Percentiles rank a stretch among this genome's conserved stretches.
phyloP scores from a whole-genome alignment of 495 filamentous ascomycete species.

The Corynascus novoguineensis region DNA sequence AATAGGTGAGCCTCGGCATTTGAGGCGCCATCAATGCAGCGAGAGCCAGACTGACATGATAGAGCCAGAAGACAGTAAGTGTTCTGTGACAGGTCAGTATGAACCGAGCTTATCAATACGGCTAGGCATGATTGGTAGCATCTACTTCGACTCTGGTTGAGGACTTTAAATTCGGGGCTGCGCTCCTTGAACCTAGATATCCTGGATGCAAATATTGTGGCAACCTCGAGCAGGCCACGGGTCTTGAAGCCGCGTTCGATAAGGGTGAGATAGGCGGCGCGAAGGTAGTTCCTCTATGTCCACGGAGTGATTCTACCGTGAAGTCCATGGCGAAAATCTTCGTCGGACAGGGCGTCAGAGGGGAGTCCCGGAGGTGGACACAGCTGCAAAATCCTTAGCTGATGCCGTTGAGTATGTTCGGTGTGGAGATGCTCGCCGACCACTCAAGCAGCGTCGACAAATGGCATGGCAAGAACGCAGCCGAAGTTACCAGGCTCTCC shows the following conservation, averaged over 20 bases:
- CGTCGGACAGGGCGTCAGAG: not conserved
- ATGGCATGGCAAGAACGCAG: too few relatives aligned
- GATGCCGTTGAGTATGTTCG: too few relatives aligned
- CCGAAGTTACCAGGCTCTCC: too few relatives aligned
- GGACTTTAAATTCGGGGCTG: not conserved
- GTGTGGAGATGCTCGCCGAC: too few relatives aligned
- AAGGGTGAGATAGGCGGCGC: constrained; percentile 8
- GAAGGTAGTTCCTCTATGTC: constrained; percentile 12
- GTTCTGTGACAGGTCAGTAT: constrained; percentile 9
- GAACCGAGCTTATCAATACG: not conserved
- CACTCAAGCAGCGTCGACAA: too few relatives aligned
- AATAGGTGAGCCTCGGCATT: not conserved
- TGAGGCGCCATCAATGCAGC: not conserved
- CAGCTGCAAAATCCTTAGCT: too few relatives aligned
- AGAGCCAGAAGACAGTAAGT: constrained; percentile 24
- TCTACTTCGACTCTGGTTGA: constrained; percentile 20
- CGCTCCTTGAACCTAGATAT: constrained; percentile 17
- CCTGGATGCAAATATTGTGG: constrained; percentile 15
- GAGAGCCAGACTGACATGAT: constrained; percentile 20
- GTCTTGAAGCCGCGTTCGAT: not conserved
- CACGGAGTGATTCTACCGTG: not conserved
- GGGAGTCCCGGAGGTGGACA: too few relatives aligned
- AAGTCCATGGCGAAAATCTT: not conserved
- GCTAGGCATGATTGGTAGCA: not conserved
- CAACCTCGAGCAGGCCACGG: constrained; percentile 17